phyloP scores from a whole-genome alignment of 352 stramenopile genomes.

The Pseudoperonospora humuli region DNA sequence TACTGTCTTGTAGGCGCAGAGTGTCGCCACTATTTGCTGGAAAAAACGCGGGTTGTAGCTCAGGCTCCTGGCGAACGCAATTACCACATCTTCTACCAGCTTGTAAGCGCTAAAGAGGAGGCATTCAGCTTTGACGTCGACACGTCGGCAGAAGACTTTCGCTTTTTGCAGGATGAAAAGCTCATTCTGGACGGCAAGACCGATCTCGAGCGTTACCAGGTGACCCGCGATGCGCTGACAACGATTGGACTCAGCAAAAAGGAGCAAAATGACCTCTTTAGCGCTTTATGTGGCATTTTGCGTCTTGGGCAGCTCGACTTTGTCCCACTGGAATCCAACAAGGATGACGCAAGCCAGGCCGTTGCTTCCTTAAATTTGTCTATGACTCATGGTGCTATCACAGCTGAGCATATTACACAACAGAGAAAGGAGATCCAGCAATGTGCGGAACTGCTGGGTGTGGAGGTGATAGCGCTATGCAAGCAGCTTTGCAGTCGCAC shows the following conservation, averaged over 20 bases:
- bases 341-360: slow-evolving; percentile 64
- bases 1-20: slow-evolving; percentile 83
- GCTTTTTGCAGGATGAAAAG: slow-evolving; percentile 67
- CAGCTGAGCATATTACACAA: slow-evolving; percentile 32
- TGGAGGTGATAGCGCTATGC: slow-evolving; percentile 50
- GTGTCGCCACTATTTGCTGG: slow-evolving; percentile 92
- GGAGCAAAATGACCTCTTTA: slow-evolving; percentile 73
- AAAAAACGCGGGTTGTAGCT: slow-evolving; percentile 93
- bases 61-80: slow-evolving; percentile 91
- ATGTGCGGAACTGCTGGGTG: slow-evolving; percentile 58
- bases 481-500: slow-evolving; percentile 76
- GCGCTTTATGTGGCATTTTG: slow-evolving; percentile 65
- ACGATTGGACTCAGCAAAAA: slow-evolving; percentile 65
- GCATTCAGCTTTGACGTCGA: slow-evolving; percentile 41
- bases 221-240: slow-evolving; percentile 68
- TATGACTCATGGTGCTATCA: slow-evolving; percentile 4
- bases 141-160: slow-evolving; percentile 49
- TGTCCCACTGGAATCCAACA: slow-evolving; percentile 64
- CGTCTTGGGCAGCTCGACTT: slow-evolving; percentile 80
- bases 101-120: slow-evolving; percentile 61
- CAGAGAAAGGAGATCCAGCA: slow-evolving; percentile 56
- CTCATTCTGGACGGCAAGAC: slow-evolving; percentile 62
- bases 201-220: slow-evolving; percentile 68
- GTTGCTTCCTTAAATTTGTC: slow-evolving; percentile 37
- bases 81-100: slow-evolving; percentile 99